Evolutionary conservation across 805 yeast species (phyloP).

Genomic region (Sugiyamaella qingdaonensis): DNA sequence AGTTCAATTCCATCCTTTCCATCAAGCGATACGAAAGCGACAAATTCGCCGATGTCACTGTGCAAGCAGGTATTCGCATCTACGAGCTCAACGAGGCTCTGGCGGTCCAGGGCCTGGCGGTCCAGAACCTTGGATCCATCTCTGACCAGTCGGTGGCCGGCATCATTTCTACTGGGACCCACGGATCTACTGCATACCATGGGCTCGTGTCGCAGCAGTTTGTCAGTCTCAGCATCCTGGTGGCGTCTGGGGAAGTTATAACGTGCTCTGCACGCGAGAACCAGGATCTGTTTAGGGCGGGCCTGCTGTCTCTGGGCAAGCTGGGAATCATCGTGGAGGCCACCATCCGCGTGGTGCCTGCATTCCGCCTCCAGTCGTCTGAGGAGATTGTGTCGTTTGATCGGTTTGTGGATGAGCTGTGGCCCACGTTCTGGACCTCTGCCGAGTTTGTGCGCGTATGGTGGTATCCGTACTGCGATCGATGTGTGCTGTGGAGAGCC

Average conservation of each 20-base stretch:
- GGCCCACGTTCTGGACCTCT: conserved; percentile 81
- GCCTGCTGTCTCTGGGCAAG: conserved; percentile 81
- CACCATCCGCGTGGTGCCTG: conserved; percentile 79
- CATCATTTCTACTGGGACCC: conserved; percentile 94
- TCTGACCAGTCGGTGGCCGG: conserved; percentile 90
- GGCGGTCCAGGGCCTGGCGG: conserved; percentile 61
- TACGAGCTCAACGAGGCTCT: conserved; percentile 67
- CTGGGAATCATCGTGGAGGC: conserved; percentile 85
- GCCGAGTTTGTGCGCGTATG: conserved; percentile 90
- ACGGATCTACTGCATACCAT: conserved; percentile 90
- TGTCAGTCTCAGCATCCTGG: conserved; percentile 67
- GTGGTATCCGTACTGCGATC: conserved; percentile 95
- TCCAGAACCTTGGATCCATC: conserved; percentile 90
- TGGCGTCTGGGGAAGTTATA: conserved; percentile 65
- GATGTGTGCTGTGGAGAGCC: conserved; percentile 90
- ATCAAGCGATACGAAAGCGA: conserved; percentile 21
- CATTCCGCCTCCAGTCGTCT: conserved; percentile 71
- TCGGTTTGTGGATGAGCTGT: conserved; percentile 54
- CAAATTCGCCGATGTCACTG: conserved; percentile 76
- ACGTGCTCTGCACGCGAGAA: conserved; percentile 63
- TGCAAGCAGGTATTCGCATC: conserved; percentile 88
- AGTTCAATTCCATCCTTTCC: conserved; percentile 51
- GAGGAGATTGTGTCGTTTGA: conserved; percentile 81
- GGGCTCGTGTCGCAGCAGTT: conserved; percentile 86
- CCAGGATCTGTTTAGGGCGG: conserved; percentile 70